Conservation (phyloP, 1,284 basidiomycete species). For the Trichosporon sp. region DNA sequence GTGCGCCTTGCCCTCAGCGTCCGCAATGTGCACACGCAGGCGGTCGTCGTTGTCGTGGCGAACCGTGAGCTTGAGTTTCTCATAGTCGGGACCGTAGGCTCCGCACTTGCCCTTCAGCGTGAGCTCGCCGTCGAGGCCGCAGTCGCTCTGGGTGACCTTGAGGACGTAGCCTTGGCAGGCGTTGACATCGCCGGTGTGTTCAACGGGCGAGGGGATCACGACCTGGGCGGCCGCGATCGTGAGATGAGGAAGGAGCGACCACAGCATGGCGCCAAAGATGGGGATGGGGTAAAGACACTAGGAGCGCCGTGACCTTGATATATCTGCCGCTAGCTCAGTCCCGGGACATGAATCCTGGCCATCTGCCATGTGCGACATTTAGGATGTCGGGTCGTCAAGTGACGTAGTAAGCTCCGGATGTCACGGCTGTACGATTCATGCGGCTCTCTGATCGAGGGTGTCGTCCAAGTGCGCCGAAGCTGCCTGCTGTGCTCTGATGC, state of each 20-base stretch:
- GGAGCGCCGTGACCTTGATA: not conserved
- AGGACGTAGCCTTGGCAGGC: constrained; percentile 30
- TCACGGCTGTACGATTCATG: not conserved
- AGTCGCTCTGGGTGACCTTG: constrained; percentile 9
- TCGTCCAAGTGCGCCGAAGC: too few species aligned
- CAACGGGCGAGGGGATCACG: constrained; percentile 20
- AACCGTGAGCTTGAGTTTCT: constrained; percentile 55
- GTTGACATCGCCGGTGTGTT: constrained; percentile 24
- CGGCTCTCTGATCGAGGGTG: not conserved
- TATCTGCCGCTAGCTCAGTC: not conserved
- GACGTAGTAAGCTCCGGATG: not conserved
- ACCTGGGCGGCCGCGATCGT: constrained; percentile 4
- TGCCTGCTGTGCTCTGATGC: not conserved
- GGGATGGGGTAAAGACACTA: not conserved
- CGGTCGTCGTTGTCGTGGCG: constrained; percentile 29
- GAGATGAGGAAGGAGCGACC: not conserved
- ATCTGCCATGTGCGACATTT: not conserved
- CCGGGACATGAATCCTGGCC: not conserved
- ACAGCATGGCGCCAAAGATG: not conserved
- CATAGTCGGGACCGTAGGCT: constrained; percentile 66
- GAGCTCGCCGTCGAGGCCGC: constrained; percentile 23
- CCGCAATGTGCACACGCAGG: constrained; percentile 66
- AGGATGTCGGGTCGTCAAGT: not conserved
- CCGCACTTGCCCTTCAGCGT: constrained; percentile 54
- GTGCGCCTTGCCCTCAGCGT: constrained; percentile 56